A percentile compares a stretch with the other conserved stretches of the same genome.
phyloP scores from a whole-genome alignment of 2,329 filamentous ascomycete species.

The Penicillium italicum region DNA sequence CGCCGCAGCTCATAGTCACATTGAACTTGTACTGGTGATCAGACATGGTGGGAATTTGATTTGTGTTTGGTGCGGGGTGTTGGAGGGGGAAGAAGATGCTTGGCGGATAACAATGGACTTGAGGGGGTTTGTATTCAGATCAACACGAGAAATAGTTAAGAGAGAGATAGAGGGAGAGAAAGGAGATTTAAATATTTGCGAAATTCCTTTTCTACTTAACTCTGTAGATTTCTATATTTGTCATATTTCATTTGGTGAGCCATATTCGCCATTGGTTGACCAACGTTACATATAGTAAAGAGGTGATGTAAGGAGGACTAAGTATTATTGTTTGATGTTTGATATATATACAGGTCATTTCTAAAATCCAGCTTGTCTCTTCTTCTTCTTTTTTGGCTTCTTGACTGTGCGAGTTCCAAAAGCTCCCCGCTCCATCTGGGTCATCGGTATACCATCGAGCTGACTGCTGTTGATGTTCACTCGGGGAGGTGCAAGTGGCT shows the following conservation, averaged over 20 bases:
- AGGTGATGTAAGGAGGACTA: not conserved
- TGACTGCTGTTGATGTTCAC: constrained; percentile 35
- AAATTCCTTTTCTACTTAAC: too few relatives aligned
- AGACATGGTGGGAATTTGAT: constrained; percentile 54
- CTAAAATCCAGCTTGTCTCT: constrained; percentile 42
- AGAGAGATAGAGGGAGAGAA: not conserved
- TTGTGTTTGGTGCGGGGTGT: constrained; percentile 3
- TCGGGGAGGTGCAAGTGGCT: constrained; percentile 26
- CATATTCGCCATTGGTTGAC: constrained; percentile 18
- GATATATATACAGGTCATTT: not conserved
- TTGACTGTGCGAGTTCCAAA: constrained; percentile 37
- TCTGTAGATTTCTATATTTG: constrained; percentile 11
- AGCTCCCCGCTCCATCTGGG: constrained; percentile 39
- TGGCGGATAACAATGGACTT: not conserved
- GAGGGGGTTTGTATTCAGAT: not conserved
- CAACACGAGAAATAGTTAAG: not conserved
- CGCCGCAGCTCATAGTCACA: constrained; percentile 88
- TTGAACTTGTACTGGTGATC: constrained; percentile 94
- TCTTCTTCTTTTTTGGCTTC: constrained; percentile 41
- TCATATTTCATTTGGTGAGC: constrained; percentile 15
- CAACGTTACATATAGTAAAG: not conserved
- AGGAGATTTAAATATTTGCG: not conserved
- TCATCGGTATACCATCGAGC: constrained; percentile 37
- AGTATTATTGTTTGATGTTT: not conserved
- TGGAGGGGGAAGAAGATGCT: not conserved